Percentiles rank a stretch among this genome's conserved stretches.
Conservation (phyloP, 495 filamentous ascomycete genomes). For the Penicillium steckii region DNA sequence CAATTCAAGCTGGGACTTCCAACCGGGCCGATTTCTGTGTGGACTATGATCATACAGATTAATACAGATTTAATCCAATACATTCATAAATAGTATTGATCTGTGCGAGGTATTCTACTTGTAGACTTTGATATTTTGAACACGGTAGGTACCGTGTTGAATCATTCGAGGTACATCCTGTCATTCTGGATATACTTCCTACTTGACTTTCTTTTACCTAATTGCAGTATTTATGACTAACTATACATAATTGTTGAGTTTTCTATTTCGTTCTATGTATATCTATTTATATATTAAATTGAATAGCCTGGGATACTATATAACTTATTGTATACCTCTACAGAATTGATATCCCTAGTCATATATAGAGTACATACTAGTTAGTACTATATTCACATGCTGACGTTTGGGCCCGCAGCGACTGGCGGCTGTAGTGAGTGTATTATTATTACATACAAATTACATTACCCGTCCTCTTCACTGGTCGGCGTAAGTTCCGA, state of each 20-base stretch:
- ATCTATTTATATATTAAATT: too few species aligned
- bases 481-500: background rate
- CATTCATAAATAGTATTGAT: too few species aligned
- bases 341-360: too few species aligned
- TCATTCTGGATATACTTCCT: constrained; percentile 13
- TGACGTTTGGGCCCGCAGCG: constrained; percentile 11
- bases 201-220: constrained; percentile 15
- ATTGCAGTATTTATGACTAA: too few species aligned
- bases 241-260: too few species aligned
- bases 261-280: too few species aligned
- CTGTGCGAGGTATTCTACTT: too few species aligned
- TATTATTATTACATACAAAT: background rate
- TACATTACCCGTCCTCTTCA: too few species aligned
- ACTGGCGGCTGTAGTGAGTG: too few species aligned
- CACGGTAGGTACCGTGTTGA: background rate
- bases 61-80: too few species aligned
- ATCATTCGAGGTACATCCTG: background rate
- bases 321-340: too few species aligned
- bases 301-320: too few species aligned
- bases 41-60: constrained; percentile 5
- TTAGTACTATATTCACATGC: constrained; percentile 12
- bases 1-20: constrained; percentile 14
- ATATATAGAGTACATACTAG: background rate
- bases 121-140: background rate
- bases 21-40: constrained; percentile 22